Evolutionary conservation across 805 yeast genomes (phyloP).

Genomic region (Schwanniomyces occidentalis): DNA sequence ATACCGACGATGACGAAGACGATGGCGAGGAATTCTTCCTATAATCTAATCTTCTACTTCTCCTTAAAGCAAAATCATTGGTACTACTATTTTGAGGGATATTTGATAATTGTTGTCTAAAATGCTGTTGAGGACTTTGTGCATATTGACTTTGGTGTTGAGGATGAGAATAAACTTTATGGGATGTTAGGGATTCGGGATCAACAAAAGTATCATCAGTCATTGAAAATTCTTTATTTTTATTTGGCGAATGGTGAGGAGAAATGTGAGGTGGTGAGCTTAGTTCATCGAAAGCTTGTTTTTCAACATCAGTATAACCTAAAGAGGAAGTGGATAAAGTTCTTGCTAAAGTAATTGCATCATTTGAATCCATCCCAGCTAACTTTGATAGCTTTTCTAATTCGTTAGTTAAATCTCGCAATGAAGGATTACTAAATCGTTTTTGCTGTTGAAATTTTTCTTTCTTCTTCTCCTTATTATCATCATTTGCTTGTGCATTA

Average conservation of each 20-base stretch:
- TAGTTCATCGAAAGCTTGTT: constrained; percentile 38
- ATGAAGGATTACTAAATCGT: constrained; percentile 53
- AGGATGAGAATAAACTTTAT: neutral
- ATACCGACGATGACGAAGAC: constrained; percentile 6
- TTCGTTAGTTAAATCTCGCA: constrained; percentile 72
- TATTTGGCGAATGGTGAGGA: too few species aligned
- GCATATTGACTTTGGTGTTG: too few species aligned
- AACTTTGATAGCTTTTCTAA: constrained; percentile 69
- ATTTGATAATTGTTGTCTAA: too few species aligned
- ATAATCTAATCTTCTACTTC: constrained; percentile 43
- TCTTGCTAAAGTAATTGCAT: constrained; percentile 81
- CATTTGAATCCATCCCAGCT: constrained; percentile 77
- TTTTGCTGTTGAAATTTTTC: constrained; percentile 8
- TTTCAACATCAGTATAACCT: constrained; percentile 55
- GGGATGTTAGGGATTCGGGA: constrained; percentile 10
- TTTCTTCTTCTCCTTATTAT: neutral
- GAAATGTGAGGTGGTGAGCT: constrained; percentile 21
- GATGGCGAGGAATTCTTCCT: constrained; percentile 25
- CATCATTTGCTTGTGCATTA: constrained; percentile 3
- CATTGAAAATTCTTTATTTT: neutral
- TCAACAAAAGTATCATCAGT: constrained; percentile 5
- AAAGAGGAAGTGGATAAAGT: constrained; percentile 71
- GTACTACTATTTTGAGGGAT: too few species aligned
- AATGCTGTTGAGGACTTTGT: too few species aligned
- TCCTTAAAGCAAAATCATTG: constrained; percentile 29